Evolutionary conservation across 176 grass and related monocot species (phyloP).

Genomic region (Oryza officinalis): DNA sequence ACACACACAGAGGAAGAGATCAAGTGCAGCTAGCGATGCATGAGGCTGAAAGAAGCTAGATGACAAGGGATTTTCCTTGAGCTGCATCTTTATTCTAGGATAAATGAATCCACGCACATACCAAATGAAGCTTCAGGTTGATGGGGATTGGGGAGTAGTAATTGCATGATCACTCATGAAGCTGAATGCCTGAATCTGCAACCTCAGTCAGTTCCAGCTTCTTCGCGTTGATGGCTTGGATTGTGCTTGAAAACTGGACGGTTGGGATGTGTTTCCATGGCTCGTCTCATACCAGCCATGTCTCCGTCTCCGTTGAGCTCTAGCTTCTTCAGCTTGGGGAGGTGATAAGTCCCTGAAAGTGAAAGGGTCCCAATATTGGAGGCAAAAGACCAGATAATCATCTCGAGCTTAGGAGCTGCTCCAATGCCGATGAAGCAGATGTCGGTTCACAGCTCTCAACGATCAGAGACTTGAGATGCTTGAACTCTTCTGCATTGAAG

Average conservation of each 20-base stretch:
- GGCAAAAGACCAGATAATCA: not conserved
- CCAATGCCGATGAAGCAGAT: not conserved
- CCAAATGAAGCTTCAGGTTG: not conserved
- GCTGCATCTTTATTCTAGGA: not conserved
- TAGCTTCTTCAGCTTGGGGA: not conserved
- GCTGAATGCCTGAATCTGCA: not conserved
- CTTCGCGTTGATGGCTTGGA: not conserved
- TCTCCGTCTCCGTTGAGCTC: not conserved
- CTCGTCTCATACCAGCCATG: not conserved
- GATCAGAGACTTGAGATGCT: not conserved
- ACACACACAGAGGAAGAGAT: not conserved
- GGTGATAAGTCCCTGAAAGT: not conserved
- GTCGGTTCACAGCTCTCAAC: accelerated
- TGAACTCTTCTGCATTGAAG: not conserved
- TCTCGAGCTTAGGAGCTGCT: not conserved
- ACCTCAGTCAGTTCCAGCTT: not conserved
- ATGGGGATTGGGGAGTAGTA: not conserved
- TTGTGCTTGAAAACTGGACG: not conserved
- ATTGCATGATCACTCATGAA: not conserved
- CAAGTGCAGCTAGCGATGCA: not conserved
- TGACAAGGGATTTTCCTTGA: not conserved
- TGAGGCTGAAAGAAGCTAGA: conserved; percentile 1
- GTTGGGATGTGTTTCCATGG: not conserved
- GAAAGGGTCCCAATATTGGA: too few relatives aligned
- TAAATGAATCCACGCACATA: not conserved